phyloP scores from a whole-genome alignment of 306 rosid species.

The Casuarina equisetifolia region DNA sequence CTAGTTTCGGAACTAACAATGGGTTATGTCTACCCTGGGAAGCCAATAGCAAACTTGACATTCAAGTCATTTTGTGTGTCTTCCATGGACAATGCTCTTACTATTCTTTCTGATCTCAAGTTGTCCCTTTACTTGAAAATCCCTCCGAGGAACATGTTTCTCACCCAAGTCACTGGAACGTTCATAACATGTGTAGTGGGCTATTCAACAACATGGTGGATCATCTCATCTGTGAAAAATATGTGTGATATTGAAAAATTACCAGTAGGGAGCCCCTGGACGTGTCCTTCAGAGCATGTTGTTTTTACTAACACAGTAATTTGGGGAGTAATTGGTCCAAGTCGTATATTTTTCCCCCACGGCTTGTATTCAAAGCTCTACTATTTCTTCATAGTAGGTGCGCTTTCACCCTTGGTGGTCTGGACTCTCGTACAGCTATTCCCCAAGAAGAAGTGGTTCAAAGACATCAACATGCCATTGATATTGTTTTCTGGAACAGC shows the following conservation, averaged over 20 bases:
- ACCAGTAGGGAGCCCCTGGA: constrained; percentile 54
- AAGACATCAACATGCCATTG: constrained; percentile 29
- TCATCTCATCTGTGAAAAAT: constrained; percentile 26
- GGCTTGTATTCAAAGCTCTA: constrained; percentile 43
- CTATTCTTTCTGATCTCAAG: background rate
- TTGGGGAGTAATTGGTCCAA: constrained; percentile 17
- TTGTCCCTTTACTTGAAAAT: constrained; percentile 15
- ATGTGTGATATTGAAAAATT: constrained; percentile 33
- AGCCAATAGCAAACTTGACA: background rate
- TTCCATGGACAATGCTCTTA: background rate
- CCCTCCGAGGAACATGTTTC: background rate
- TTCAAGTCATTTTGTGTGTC: background rate
- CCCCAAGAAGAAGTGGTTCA: constrained; percentile 41
- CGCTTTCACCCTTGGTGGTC: too few relatives aligned
- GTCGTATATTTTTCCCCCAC: background rate
- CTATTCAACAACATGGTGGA: constrained; percentile 57
- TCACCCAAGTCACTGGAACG: constrained; percentile 2
- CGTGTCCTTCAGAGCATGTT: constrained; percentile 47
- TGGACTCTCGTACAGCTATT: background rate
- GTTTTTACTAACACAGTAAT: constrained; percentile 48
- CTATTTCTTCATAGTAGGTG: constrained; percentile 37
- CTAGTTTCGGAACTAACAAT: background rate
- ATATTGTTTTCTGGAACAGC: constrained; percentile 25
- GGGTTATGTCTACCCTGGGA: background rate
- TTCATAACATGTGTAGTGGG: background rate